phyloP scores from a whole-genome alignment of 2,329 filamentous ascomycete species.

The Fusarium phyllophilum region DNA sequence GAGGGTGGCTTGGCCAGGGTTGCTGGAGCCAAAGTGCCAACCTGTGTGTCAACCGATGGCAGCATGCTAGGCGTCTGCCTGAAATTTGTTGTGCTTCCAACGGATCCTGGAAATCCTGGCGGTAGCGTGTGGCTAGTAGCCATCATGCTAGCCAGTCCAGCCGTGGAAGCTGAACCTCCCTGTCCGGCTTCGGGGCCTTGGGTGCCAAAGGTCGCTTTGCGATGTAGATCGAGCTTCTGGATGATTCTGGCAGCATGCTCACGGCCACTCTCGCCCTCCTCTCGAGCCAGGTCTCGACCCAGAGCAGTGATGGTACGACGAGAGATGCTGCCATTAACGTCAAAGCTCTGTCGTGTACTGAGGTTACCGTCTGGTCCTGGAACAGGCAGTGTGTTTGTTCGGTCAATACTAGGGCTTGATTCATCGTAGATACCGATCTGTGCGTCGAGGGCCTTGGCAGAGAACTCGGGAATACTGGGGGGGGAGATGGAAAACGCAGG shows the following conservation, averaged over 20 bases:
- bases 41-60: conserved; percentile 56
- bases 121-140: conserved; percentile 84
- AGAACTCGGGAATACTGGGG: conserved; percentile 89
- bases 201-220: conserved; percentile 73
- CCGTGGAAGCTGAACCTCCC: conserved; percentile 53
- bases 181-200: conserved; percentile 52
- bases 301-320: conserved; percentile 67
- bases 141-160: conserved; percentile 85
- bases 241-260: conserved; percentile 91
- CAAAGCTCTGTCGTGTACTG: conserved; percentile 74
- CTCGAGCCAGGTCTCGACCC: conserved; percentile 59
- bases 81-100: conserved; percentile 43
- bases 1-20: conserved; percentile 87
- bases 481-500: conserved; percentile 93
- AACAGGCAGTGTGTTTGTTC: conserved; percentile 71
- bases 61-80: conserved; percentile 47
- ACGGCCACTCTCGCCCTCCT: conserved; percentile 78
- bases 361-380: conserved; percentile 66
- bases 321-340: conserved; percentile 64
- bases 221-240: conserved; percentile 89
- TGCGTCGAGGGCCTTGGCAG: conserved; percentile 78
- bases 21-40: conserved; percentile 78
- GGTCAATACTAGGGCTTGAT: conserved; percentile 58
- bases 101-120: conserved; percentile 63
- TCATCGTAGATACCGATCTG: conserved; percentile 68